Percentiles rank a stretch among this genome's conserved stretches.
Conservation (phyloP, 2,329 filamentous ascomycete genomes). For the Colletotrichum phormii region DNA sequence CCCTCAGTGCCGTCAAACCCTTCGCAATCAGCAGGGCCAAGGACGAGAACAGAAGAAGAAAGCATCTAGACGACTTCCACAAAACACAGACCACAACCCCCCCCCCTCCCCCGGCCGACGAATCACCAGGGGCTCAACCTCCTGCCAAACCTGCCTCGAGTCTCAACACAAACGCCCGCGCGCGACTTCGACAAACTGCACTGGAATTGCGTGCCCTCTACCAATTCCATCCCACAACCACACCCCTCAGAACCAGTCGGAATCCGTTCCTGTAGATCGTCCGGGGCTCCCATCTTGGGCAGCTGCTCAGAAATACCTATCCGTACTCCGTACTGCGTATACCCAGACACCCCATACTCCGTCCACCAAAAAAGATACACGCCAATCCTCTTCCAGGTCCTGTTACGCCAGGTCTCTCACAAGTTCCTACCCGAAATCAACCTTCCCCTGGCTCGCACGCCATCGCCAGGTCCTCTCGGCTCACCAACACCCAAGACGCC, state of each 20-base stretch:
- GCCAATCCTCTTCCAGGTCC: constrained; percentile 12
- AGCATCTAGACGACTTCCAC: neutral
- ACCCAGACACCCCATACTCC: neutral
- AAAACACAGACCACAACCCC: neutral
- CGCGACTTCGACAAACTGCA: constrained; percentile 16
- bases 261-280: constrained; percentile 31
- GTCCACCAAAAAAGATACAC: neutral
- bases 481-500: constrained; percentile 31
- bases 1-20: neutral
- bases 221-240: constrained; percentile 15
- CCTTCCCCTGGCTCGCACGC: constrained; percentile 36
- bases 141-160: constrained; percentile 23
- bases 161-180: constrained; percentile 20
- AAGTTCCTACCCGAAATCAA: constrained; percentile 12
- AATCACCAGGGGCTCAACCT: constrained; percentile 29
- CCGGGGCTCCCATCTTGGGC: constrained; percentile 26
- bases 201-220: constrained; percentile 18
- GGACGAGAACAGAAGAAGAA: constrained; percentile 12
- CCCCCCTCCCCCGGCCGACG: neutral
- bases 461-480: constrained; percentile 36
- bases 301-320: constrained; percentile 1
- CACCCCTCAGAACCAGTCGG: constrained; percentile 24
- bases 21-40: neutral
- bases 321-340: neutral
- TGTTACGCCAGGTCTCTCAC: neutral